Percentiles rank a stretch among this genome's conserved stretches.
These are phyloP conservation scores for Parmelia sp. DNA, from an alignment of 495 filamentous ascomycete species.

Conservation along the genomic window DNA sequence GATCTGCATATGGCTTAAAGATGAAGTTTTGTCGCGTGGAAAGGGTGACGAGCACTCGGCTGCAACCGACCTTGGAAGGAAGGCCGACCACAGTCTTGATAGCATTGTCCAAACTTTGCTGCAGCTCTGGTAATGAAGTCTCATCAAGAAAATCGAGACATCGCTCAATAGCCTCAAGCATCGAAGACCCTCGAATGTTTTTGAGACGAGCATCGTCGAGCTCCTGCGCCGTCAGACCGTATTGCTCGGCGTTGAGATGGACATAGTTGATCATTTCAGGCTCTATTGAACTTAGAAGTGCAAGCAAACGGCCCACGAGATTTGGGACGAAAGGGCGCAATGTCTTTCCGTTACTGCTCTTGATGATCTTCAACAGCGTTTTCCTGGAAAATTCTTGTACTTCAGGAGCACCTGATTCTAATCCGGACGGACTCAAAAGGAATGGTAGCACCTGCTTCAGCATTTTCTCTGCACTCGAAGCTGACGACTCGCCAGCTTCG, in stretches of 20 bases:
- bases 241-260: conserved; percentile 81
- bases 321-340: conserved; percentile 73
- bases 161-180: conserved; percentile 89
- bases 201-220: conserved; percentile 79
- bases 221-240: conserved; percentile 69
- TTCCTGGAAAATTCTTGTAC: conserved; percentile 66
- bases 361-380: conserved; percentile 80
- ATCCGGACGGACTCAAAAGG: conserved; percentile 76
- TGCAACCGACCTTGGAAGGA: conserved; percentile 86
- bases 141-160: conserved; percentile 82
- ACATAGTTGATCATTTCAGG: conserved; percentile 83
- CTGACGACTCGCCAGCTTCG: conserved; percentile 68
- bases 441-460: conserved; percentile 81
- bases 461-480: conserved; percentile 64
- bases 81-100: conserved; percentile 83
- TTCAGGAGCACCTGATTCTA: conserved; percentile 81
- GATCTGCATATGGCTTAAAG: conserved; percentile 69
- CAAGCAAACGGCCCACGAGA: conserved; percentile 73
- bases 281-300: conserved; percentile 78
- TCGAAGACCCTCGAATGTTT: conserved; percentile 76
- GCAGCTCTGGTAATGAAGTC: conserved; percentile 63
- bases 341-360: conserved; percentile 63
- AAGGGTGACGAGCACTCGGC: conserved; percentile 72
- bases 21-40: conserved; percentile 67
- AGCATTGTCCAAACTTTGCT: conserved; percentile 61